These are phyloP conservation scores for Ampelomyces quisqualis DNA, from an alignment of 2,329 filamentous ascomycete species.

Conservation along the genomic window DNA sequence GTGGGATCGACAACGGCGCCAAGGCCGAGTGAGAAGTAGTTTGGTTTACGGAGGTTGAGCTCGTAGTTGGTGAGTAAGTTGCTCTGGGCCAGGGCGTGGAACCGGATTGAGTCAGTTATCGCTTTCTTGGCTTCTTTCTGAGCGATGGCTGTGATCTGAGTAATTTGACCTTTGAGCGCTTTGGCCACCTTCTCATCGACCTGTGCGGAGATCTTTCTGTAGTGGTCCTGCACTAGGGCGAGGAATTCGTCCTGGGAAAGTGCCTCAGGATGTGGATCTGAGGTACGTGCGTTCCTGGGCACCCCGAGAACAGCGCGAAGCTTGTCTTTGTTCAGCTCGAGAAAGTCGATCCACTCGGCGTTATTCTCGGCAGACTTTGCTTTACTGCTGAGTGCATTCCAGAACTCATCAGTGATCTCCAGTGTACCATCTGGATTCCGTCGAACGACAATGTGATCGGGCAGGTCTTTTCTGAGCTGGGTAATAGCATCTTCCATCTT, in stretches of 20 bases:
- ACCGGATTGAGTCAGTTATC: slow-evolving; percentile 32
- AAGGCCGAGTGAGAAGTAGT: slow-evolving; percentile 68
- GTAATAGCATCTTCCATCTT: slow-evolving; percentile 19
- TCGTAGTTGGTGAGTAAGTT: slow-evolving; percentile 38
- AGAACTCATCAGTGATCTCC: slow-evolving; percentile 63
- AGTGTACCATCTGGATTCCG: slow-evolving; percentile 55
- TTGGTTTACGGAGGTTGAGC: slow-evolving; percentile 53
- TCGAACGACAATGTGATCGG: slow-evolving; percentile 59
- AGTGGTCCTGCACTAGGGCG: slow-evolving; percentile 29
- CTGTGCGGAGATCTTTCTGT: slow-evolving; percentile 18
- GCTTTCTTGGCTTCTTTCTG: slow-evolving; percentile 34
- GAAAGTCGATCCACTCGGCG: slow-evolving; percentile 55
- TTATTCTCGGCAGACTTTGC: slow-evolving; percentile 51
- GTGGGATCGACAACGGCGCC: slow-evolving; percentile 65
- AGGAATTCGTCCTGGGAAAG: slow-evolving; percentile 56
- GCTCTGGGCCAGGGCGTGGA: slow-evolving; percentile 34
- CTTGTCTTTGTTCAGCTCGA: slow-evolving; percentile 52
- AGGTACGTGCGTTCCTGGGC: slow-evolving; percentile 6
- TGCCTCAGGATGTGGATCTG: slow-evolving; percentile 11
- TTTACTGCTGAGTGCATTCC: slow-evolving; percentile 61
- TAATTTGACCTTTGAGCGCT: slow-evolving; percentile 17
- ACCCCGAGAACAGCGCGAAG: slow-evolving; percentile 30
- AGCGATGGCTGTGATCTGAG: slow-evolving; percentile 18
- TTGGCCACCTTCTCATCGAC: slow-evolving; percentile 31
- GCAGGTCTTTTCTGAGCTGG: slow-evolving; percentile 46